Base-by-base conservation (phyloP, 495 filamentous ascomycete genomes). In the Xylaria sp. region DNA sequence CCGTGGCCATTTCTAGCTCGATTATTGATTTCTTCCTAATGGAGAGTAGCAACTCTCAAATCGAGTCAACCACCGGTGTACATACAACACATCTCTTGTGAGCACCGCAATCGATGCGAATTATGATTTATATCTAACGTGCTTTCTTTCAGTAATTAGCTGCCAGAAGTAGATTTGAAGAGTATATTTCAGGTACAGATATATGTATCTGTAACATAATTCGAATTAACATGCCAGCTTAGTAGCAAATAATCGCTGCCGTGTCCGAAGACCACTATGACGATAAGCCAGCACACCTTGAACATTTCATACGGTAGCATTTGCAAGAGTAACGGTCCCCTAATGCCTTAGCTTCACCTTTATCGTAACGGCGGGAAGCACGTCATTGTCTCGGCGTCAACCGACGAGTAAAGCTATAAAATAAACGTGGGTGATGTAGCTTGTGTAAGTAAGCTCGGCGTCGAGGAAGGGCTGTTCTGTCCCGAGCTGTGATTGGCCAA, bases 401-500 rank as follows among this genome's bases (percentile, higher is more conserved):
- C 19, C 12, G 14, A 55, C 15, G 17, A 55, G 3, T 9, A 17
- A 5, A 17, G 14, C 2, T 24, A 53, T 24, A 12, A 53, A 26
- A 53, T 53, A 26, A 26, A 26, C 14, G 21, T 26, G 6, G n/a
- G n/a, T 21, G 50, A 24, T 24, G 26, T 24, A 15, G 12, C 7
- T 2, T 14, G 48, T 52, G 53, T 58, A n/a, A n/a, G n/a, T n/a
- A n/a, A n/a, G n/a, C n/a, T n/a, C 53, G n/a, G 53, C 53, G 17
- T 35, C 33, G 15, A 59, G 55, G 31, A 37, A 40, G 37, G 33
- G 19, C 57, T 35, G 19, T 21, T 59, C 19, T 12, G 5, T 19
- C 57, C 31, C 5, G 9, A 3, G 57, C 31, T 59, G 8, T 59
- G 57, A 59, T 59, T 59, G 57, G 57, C 33, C 57, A 37, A 37